A percentile compares a stretch with the other conserved stretches of the same genome.
Conservation (phyloP, 1,284 basidiomycete genomes). For the Trametes sp. region DNA sequence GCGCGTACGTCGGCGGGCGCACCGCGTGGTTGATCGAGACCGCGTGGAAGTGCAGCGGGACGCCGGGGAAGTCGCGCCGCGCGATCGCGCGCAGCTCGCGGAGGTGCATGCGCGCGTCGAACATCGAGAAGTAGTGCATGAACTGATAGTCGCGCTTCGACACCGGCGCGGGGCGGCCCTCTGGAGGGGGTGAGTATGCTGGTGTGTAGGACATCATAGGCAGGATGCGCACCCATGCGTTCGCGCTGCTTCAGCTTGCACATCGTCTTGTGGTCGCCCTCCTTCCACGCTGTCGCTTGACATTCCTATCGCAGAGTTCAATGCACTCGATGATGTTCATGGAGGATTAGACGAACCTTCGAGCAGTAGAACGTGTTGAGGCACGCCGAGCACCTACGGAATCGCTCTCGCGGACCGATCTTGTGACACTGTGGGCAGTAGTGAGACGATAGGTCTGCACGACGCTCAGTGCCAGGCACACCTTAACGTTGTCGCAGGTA, state of each 20-base stretch:
- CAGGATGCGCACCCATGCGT: slow-evolving; percentile 39
- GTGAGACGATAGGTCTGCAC: background rate
- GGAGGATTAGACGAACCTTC: slow-evolving; percentile 25
- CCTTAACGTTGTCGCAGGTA: slow-evolving; percentile 47
- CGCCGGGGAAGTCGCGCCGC: slow-evolving; percentile 36
- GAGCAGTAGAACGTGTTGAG: slow-evolving; percentile 49
- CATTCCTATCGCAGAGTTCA: slow-evolving; percentile 36
- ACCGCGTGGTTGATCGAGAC: slow-evolving; percentile 46
- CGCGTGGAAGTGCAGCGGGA: slow-evolving; percentile 36
- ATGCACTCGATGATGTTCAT: rapidly evolving
- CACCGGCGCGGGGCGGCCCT: slow-evolving; percentile 44
- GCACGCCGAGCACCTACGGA: slow-evolving; percentile 46
- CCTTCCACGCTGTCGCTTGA: slow-evolving; percentile 47
- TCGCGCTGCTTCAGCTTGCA: slow-evolving; percentile 50
- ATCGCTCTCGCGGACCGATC: slow-evolving; percentile 43
- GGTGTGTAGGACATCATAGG: background rate
- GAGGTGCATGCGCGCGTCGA: slow-evolving; percentile 42
- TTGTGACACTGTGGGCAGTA: slow-evolving; percentile 44
- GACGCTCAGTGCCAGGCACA: slow-evolving; percentile 12
- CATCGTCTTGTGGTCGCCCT: slow-evolving; percentile 46
- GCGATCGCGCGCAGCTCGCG: slow-evolving; percentile 39
- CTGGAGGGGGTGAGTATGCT: slow-evolving; percentile 27
- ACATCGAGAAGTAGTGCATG: slow-evolving; percentile 45
- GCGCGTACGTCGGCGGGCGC: slow-evolving; percentile 38
- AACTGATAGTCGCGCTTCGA: slow-evolving; percentile 44